These are phyloP conservation scores for Magnaporthales sp. DNA, from an alignment of 2,329 filamentous ascomycete species.

Conservation along the genomic window DNA sequence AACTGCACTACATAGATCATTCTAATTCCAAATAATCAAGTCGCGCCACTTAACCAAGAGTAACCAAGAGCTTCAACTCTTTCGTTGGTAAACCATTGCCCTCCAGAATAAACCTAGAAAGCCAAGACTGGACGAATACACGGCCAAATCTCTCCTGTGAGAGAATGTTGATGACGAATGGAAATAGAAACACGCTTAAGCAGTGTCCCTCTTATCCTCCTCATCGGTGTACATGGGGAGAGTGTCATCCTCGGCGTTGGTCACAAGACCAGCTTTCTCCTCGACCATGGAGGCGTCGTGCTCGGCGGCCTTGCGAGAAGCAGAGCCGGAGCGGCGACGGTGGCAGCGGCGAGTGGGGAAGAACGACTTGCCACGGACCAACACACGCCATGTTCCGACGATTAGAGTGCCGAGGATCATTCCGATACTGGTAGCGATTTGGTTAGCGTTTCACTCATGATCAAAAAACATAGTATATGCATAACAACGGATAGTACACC, in stretches of 20 bases:
- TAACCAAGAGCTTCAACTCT: neutral
- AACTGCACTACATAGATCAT: neutral
- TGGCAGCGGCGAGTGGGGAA: conserved; percentile 21
- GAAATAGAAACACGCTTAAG: neutral
- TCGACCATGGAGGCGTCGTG: conserved; percentile 27
- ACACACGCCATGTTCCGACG: conserved; percentile 47
- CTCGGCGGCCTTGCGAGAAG: conserved; percentile 23
- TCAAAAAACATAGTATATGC: neutral
- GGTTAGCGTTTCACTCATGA: conserved; percentile 3
- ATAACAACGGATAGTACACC: neutral
- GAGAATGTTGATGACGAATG: neutral
- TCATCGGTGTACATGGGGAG: conserved; percentile 16
- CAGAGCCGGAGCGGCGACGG: conserved; percentile 15
- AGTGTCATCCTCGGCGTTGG: conserved; percentile 22
- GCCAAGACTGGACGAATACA: neutral
- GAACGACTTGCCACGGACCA: conserved; percentile 34
- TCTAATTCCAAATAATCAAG: neutral
- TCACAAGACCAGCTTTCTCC: conserved; percentile 44
- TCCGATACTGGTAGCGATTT: conserved; percentile 36
- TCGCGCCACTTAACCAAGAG: neutral
- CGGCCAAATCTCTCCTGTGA: neutral
- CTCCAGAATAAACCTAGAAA: neutral
- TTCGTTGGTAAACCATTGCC: neutral
- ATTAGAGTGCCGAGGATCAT: conserved; percentile 57
- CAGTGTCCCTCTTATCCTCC: conserved; percentile 1